Conservation (phyloP, 108 stramenopile genomes). For the Aureococcus anophagefferens region DNA sequence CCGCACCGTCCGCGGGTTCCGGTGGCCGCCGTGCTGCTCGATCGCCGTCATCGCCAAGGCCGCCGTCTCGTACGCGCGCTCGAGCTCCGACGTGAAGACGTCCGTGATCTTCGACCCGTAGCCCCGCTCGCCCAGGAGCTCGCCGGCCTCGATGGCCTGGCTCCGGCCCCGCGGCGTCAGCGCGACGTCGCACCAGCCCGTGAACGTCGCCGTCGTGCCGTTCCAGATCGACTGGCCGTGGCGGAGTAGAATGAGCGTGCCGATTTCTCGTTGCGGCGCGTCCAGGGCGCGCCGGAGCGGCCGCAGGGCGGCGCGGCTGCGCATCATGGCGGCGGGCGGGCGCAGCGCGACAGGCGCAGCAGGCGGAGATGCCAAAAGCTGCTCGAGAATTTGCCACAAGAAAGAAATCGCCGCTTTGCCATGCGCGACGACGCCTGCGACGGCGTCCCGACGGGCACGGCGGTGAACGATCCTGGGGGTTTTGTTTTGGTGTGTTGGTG, state of each 20-base stretch:
- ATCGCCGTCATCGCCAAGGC: background rate
- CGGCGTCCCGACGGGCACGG: too few species aligned
- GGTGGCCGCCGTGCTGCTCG: too few species aligned
- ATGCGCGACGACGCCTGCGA: too few species aligned
- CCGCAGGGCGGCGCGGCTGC: too few species aligned
- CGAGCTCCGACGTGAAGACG: slow-evolving; percentile 7
- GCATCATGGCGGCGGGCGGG: too few species aligned
- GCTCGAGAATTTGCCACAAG: too few species aligned
- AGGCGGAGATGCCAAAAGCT: too few species aligned
- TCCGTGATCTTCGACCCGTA: background rate
- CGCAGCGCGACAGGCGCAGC: too few species aligned
- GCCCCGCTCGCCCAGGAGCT: background rate
- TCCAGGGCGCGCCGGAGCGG: too few species aligned
- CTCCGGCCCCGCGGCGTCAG: background rate
- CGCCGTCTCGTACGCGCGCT: slow-evolving; percentile 5
- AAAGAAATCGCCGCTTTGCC: too few species aligned
- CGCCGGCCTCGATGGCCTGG: slow-evolving; percentile 6
- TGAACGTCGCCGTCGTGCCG: background rate
- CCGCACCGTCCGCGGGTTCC: background rate
- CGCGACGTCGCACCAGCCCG: slow-evolving; percentile 9
- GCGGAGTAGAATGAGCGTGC: slow-evolving; percentile 1
- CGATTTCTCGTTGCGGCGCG: slow-evolving; percentile 12
- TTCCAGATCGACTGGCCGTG: slow-evolving; percentile 2
- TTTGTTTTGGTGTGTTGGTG: too few species aligned
- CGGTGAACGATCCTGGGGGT: too few species aligned